A percentile compares a stretch with the other conserved stretches of the same genome.
Evolutionary conservation across 306 rosid genomes (phyloP).

Genomic region (Oemleria cerasiformis): DNA sequence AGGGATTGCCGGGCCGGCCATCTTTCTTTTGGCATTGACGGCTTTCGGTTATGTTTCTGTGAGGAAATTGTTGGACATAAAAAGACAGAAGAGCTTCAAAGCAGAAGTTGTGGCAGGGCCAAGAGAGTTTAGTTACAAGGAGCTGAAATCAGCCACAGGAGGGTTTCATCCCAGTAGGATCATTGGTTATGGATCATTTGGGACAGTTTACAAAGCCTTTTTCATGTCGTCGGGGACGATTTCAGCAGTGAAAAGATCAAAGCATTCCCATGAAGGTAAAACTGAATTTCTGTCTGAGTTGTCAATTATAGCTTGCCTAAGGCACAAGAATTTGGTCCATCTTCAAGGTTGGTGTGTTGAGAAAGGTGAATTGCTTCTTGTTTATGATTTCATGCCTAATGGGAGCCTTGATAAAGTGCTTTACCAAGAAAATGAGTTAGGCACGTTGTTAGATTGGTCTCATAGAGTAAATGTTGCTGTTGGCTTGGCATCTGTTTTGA

Average conservation of each 20-base stretch:
- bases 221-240: constrained; percentile 41
- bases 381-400: constrained; percentile 72
- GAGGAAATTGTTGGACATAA: constrained; percentile 40
- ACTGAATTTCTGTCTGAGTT: constrained; percentile 51
- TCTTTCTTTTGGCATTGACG: constrained; percentile 35
- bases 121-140: constrained; percentile 62
- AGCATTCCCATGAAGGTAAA: constrained; percentile 52
- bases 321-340: constrained; percentile 81
- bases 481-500: constrained; percentile 69
- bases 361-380: constrained; percentile 67
- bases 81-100: constrained; percentile 35
- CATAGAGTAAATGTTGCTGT: constrained; percentile 55
- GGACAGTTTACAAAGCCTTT: constrained; percentile 78
- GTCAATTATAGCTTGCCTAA: constrained; percentile 65
- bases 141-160: constrained; percentile 55
- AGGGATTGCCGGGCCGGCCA: constrained; percentile 49
- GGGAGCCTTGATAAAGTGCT: constrained; percentile 51
- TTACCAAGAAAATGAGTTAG: constrained; percentile 41
- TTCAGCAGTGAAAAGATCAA: constrained; percentile 57
- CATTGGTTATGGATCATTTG: constrained; percentile 77
- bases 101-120: constrained; percentile 56
- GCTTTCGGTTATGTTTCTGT: constrained; percentile 47
- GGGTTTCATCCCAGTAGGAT: constrained; percentile 74
- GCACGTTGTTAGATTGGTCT: constrained; percentile 46
- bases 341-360: constrained; percentile 90